A percentile compares a stretch with the other conserved stretches of the same genome.
These are phyloP conservation scores for Otatea glauca DNA, from an alignment of 176 grass and related monocot species.

Conservation along the genomic window DNA sequence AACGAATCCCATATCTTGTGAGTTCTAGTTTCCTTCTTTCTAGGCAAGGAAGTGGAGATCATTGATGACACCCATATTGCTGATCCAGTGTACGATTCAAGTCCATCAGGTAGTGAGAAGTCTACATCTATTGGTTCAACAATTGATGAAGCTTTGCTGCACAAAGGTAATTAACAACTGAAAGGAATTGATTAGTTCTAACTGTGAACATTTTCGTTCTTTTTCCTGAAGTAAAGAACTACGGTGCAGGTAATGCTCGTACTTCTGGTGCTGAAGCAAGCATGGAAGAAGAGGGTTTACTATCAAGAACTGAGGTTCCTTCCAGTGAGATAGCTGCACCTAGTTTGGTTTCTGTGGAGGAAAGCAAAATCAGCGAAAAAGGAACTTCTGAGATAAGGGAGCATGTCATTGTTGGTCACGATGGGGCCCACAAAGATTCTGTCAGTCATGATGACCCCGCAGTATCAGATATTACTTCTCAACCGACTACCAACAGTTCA, in stretches of 20 bases:
- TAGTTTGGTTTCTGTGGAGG: slow-evolving; percentile 51
- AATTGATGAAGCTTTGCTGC: slow-evolving; percentile 38
- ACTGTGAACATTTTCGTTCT: background rate
- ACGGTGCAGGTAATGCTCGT: slow-evolving; percentile 34
- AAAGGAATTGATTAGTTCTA: slow-evolving; percentile 3
- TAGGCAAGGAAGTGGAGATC: slow-evolving; percentile 43
- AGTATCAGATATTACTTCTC: slow-evolving; percentile 24
- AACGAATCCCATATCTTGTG: background rate
- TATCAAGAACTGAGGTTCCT: slow-evolving; percentile 4
- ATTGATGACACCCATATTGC: slow-evolving; percentile 37
- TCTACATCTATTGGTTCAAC: slow-evolving; percentile 45
- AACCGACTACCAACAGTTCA: slow-evolving; percentile 1
- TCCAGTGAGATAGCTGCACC: background rate
- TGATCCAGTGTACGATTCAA: slow-evolving; percentile 62
- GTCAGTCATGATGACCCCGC: background rate
- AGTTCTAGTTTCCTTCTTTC: slow-evolving; percentile 10
- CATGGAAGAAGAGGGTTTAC: slow-evolving; percentile 26
- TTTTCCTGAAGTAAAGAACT: background rate
- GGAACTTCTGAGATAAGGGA: slow-evolving; percentile 37
- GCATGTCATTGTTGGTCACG: slow-evolving; percentile 31
- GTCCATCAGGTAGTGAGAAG: slow-evolving; percentile 48
- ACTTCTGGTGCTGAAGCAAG: background rate
- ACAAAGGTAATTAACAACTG: slow-evolving; percentile 39
- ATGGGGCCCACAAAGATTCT: background rate
- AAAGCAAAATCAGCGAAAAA: slow-evolving; percentile 25